Percentiles rank a stretch among this genome's conserved stretches.
These are phyloP conservation scores for Vachellia pachyceras DNA, from an alignment of 306 rosid genomes.

Conservation along the genomic window DNA sequence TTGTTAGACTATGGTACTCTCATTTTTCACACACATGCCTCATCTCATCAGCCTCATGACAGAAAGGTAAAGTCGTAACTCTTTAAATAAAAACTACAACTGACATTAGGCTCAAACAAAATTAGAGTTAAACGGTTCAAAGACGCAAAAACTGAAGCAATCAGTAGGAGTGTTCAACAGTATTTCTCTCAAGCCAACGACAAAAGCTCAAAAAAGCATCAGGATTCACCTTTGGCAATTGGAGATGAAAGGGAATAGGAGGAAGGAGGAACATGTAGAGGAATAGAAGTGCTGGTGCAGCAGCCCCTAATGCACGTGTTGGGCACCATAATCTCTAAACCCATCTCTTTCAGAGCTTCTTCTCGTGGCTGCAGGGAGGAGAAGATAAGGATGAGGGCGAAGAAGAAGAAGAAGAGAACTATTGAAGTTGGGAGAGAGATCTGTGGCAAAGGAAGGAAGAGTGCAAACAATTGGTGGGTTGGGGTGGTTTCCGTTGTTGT, in stretches of 20 bases:
- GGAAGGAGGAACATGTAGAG: constrained; percentile 85
- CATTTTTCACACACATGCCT: not conserved
- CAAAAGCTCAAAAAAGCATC: not conserved
- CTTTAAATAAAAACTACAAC: not conserved
- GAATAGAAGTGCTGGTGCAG: constrained; percentile 72
- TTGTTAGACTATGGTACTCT: too few species aligned
- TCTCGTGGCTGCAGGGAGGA: not conserved
- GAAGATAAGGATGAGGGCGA: not conserved
- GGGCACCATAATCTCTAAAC: constrained; percentile 68
- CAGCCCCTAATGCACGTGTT: constrained; percentile 92
- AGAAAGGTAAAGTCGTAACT: not conserved
- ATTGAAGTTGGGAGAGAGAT: not conserved
- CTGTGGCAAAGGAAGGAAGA: not conserved
- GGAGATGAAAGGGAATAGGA: constrained; percentile 71
- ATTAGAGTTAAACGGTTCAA: not conserved
- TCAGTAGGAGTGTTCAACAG: not conserved
- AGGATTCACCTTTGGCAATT: constrained; percentile 72
- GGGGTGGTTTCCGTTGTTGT: too few species aligned
- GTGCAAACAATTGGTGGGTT: too few species aligned
- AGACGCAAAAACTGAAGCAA: not conserved
- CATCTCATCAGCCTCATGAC: not conserved
- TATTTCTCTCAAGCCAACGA: not conserved
- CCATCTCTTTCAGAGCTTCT: constrained; percentile 44
- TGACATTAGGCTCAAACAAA: not conserved
- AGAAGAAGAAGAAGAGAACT: not conserved